Base-by-base conservation (phyloP, 495 filamentous ascomycete genomes). In the Poronia punctata region DNA sequence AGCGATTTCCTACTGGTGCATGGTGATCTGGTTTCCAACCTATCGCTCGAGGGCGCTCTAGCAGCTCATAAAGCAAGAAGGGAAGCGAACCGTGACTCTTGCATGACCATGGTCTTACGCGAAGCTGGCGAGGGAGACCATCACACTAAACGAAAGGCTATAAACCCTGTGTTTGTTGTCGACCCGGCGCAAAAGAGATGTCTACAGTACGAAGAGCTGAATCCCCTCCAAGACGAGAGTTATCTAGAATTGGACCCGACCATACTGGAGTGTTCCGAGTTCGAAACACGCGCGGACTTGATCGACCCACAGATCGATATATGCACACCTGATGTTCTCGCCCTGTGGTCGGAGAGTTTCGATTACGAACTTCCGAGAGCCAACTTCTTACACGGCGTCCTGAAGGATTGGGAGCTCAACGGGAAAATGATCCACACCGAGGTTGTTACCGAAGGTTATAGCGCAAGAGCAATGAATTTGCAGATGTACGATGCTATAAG, bases 291-390 rank as follows among this genome's bases (percentile, higher is more conserved):
- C 4, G 73, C 82, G 32, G 92, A 99, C 52, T 66, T 99, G 36
- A 84, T 96, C 39, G 93, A 99, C 64, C 92, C 86, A 53, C 85
- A 82, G 39, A 90, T 99, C 57, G 92, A 99, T 55, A 97, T 99
- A 46, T 99, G 93, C 61, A 95, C 93, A 0, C 88, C 89, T 0
- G 92, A 97, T 51, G 87, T 95, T 14, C 71, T 97, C 30, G 88
- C 88, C 20, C 65, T 95, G 43, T 99, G 92, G 86, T 88, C 87
- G 5, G 92, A 99, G 56, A 93, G 87, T 56, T 99, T 99, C 60
- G 92, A 99, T 63, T 96, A 92, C 64, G 83, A 95, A 54, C 70
- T 84, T 3, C 84, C 92, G 6, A 78, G 92, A 39, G 81, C 80
- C 48, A 86, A 94, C 52, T 97, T 94, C 52, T 59, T 99, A 18